Base-by-base conservation (phyloP, 2,329 filamentous ascomycete species). In the Thyridium curvatum region DNA sequence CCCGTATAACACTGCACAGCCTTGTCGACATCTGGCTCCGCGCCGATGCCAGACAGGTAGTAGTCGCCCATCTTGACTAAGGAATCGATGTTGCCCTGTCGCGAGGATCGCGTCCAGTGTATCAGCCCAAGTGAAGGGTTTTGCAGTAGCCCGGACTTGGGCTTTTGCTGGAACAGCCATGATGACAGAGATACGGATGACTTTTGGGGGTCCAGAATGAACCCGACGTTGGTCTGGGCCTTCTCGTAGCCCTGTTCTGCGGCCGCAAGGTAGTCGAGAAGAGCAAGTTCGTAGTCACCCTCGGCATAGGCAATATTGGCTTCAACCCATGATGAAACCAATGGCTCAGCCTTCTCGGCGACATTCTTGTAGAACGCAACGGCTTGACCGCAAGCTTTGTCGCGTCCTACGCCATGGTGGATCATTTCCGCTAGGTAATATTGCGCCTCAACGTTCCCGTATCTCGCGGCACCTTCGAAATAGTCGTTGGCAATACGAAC, bases 11-110 rank as follows among this genome's bases (percentile, higher is more conserved):
- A 98, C 33, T 85, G 82, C 0, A 90, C 89, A 6, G 94, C 94
- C 60, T 95, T 95, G 51, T 90, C 82, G 14, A 85, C 67, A 48
- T 94, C 85, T 0, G 68, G 52, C 8, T 77, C 67, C 1, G 84
- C 77, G 3, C 91, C 91, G 17, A 90, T 76, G 7, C 93, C 93
- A 40, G 78, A 65, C 26, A 94, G 80, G 60, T 98, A 97, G 62
- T 97, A 97, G 63, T 98, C 94, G 30, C 93, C 93, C 85, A 97
- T 95, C 65, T 98, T 98, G 48, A 98, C 86, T 46, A 95, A 73
- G 0, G 90, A 86, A 62, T 98, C 93, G 34, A 94, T 84, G 49
- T 98, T 98, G 34, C 82, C 77, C 58, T 98, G 94, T 48, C 88
- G 86, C 3, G 93, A 89, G 9, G 91, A 96, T 29, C 93, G 81